Percentiles rank a stretch among this genome's conserved stretches.
phyloP scores from a whole-genome alignment of 2,329 filamentous ascomycete species.

The Blastomyces gilchristii region DNA sequence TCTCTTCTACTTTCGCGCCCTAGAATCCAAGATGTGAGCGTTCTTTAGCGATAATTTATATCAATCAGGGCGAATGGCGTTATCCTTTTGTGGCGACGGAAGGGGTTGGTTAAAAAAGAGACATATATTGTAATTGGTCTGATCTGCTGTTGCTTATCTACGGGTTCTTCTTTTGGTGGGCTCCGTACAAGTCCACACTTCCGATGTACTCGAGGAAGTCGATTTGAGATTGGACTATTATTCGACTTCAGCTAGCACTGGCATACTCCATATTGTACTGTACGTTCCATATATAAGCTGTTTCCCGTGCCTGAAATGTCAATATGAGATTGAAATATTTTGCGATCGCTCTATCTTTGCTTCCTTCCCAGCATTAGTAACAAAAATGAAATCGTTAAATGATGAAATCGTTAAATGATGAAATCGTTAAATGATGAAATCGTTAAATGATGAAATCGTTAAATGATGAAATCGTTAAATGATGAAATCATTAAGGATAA shows the following conservation, averaged over 20 bases:
- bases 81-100: slow-evolving; percentile 1
- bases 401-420: not conserved
- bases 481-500: not conserved
- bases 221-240: not conserved
- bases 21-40: slow-evolving; percentile 25
- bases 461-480: not conserved
- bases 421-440: not conserved
- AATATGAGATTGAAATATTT: not conserved
- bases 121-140: not conserved
- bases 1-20: slow-evolving; percentile 13
- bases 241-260: not conserved
- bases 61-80: slow-evolving; percentile 14
- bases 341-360: not conserved
- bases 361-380: not conserved
- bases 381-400: not conserved
- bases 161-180: not conserved
- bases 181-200: not conserved
- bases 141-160: not conserved
- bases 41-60: slow-evolving; percentile 12
- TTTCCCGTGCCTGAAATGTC: not conserved
- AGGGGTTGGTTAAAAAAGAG: slow-evolving; percentile 7
- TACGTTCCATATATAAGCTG: not conserved
- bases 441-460: not conserved
- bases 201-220: not conserved
- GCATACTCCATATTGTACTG: not conserved